Evolutionary conservation across 768 basidiomycete species (phyloP), one percentile per base, ranked within the genome.

Genomic region (Russula virescens): DNA sequence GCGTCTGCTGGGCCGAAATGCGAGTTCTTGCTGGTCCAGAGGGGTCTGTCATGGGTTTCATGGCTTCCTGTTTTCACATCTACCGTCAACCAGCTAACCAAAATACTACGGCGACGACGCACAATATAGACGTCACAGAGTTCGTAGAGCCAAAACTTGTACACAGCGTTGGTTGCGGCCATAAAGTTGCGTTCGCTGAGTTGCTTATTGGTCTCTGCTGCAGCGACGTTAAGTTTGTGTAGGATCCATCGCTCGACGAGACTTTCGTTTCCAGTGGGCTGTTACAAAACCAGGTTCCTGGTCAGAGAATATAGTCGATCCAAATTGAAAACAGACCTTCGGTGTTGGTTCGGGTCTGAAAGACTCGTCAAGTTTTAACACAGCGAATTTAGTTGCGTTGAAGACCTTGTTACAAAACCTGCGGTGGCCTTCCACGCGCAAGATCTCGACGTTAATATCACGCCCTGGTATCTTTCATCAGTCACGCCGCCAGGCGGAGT

Each of bases 331-430:
- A 69, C 79, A 19, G 62, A 91, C 94, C 81, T 88, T 84, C 14
- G 84, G 76, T 3, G 80, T 77, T 1, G 84, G 76, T 63, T 84
- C 78, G 18, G 96, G 94, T 34, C 88, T 84, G 69, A 97, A 98
- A 46, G 79, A 74, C 46, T 85, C 85, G 60, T 94, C 94, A 35
- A 99, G 79, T 77, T 96, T 96, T 73, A 98, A 84, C 89, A 98
- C 94, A n/a, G 95, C 96, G 69, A 99, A 98, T 75, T 95, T 95
- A 52, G 94, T 98, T 1, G 96, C 96, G 71, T 99, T 99, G 82
- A 96, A 98, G 28, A 98, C 86, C 79, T 98, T 98, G 79, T 99
- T 99, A 79, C 97, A 98, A 80, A 99, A 99, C 75, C 98, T 98
- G 75, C 97, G 86, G 75, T 98, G 98, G 2, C 95, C 97, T 75